phyloP scores from a whole-genome alignment of 805 yeast genomes.

The Candida dajiaensis region DNA sequence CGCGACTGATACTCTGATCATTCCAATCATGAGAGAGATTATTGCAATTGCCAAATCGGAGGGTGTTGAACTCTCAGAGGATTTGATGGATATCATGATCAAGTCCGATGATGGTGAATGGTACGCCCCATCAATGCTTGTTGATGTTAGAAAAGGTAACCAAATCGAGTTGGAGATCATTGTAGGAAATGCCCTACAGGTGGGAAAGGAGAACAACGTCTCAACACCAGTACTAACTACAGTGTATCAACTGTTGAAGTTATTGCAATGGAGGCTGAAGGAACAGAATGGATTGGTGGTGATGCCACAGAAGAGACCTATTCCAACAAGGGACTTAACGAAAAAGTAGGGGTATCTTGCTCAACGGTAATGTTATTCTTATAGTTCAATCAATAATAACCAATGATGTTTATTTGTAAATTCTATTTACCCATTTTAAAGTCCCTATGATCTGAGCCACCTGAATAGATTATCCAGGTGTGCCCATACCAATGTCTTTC shows the following conservation, averaged over 20 bases:
- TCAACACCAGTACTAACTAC: slow-evolving; percentile 53
- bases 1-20: slow-evolving; percentile 32
- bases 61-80: slow-evolving; percentile 48
- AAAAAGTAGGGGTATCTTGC: too few species aligned
- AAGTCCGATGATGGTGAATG: slow-evolving; percentile 54
- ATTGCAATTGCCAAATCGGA: slow-evolving; percentile 62
- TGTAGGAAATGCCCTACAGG: slow-evolving; percentile 54
- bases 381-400: too few species aligned
- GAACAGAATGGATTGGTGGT: slow-evolving; percentile 45
- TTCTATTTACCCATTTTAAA: too few species aligned
- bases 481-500: not conserved
- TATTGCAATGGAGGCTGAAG: slow-evolving; percentile 55
- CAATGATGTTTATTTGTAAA: too few species aligned
- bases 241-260: slow-evolving; percentile 52
- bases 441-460: too few species aligned
- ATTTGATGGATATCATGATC: slow-evolving; percentile 42
- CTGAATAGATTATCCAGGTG: too few species aligned
- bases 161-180: slow-evolving; percentile 69
- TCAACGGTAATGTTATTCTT: too few species aligned
- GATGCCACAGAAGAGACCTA: slow-evolving; percentile 39
- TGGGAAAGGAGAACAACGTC: slow-evolving; percentile 43
- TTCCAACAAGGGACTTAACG: slow-evolving; percentile 8
- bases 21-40: slow-evolving; percentile 67
- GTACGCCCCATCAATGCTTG: slow-evolving; percentile 69
- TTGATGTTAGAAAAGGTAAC: slow-evolving; percentile 54